A percentile compares a stretch with the other conserved stretches of the same genome.
phyloP scores from a whole-genome alignment of 257 asterid species.

The Lycium barbarum region DNA sequence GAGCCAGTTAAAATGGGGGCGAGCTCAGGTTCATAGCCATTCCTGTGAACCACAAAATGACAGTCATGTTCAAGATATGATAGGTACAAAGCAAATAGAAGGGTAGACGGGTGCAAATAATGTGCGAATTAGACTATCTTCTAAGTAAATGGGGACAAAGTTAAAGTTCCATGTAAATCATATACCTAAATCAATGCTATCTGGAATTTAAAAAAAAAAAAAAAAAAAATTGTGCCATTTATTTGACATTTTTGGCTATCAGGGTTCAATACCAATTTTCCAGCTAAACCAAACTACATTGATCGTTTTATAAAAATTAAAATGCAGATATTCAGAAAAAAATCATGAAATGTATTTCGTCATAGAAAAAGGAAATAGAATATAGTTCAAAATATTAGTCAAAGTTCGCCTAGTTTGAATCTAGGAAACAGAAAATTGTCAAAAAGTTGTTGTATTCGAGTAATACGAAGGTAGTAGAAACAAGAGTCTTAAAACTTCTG shows the following conservation, averaged over 20 bases:
- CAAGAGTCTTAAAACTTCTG: too few relatives aligned
- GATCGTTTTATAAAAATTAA: not conserved
- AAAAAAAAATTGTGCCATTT: not conserved
- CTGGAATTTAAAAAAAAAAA: not conserved
- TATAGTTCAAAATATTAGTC: not conserved
- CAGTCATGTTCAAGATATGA: not conserved
- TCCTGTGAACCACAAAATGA: constrained; percentile 48
- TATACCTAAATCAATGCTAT: not conserved
- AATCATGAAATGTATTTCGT: not conserved
- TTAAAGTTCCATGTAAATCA: not conserved
- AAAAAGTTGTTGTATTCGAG: not conserved
- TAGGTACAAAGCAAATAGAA: not conserved
- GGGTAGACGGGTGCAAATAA: not conserved
- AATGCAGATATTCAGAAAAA: not conserved
- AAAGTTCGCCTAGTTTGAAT: not conserved
- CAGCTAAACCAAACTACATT: constrained; percentile 4
- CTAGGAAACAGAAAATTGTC: not conserved
- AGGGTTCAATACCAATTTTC: not conserved
- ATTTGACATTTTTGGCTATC: too few relatives aligned
- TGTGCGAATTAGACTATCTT: not conserved
- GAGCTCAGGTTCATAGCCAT: constrained; percentile 77
- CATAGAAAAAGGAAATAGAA: not conserved
- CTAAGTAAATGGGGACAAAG: not conserved
- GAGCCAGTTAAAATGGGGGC: constrained; percentile 88
- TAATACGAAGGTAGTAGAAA: not conserved